Evolutionary conservation across 2,329 filamentous ascomycete genomes (phyloP).

Genomic region (Neurospora sp.): DNA sequence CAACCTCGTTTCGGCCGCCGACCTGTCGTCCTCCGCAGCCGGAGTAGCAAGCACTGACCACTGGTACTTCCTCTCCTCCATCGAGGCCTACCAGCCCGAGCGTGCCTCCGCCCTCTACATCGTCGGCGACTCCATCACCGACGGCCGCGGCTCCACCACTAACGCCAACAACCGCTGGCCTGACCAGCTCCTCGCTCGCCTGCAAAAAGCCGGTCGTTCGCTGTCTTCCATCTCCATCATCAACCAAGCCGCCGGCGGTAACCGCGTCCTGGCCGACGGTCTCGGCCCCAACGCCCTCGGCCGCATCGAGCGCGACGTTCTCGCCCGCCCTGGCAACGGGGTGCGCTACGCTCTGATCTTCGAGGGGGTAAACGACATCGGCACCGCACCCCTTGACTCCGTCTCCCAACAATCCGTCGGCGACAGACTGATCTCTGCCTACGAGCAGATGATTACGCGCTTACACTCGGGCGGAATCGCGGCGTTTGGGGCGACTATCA

Average conservation of each 20-base stretch:
- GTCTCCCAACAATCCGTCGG: conserved; percentile 34
- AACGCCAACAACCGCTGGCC: conserved; percentile 45
- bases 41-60: conserved; percentile 24
- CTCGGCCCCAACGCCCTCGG: conserved; percentile 48
- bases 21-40: conserved; percentile 21
- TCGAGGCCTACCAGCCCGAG: conserved; percentile 42
- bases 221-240: conserved; percentile 34
- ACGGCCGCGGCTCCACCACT: conserved; percentile 50
- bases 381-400: conserved; percentile 33
- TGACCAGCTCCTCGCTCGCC: conserved; percentile 31
- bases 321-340: conserved; percentile 36
- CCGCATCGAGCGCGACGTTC: conserved; percentile 50
- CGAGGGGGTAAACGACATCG: conserved; percentile 58
- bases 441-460: conserved; percentile 43
- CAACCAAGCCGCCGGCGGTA: conserved; percentile 56
- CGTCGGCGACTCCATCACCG: conserved; percentile 58
- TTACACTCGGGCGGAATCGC: conserved; percentile 43
- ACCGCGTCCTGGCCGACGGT: conserved; percentile 49
- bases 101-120: conserved; percentile 38
- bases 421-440: conserved; percentile 41
- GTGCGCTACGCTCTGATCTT: conserved; percentile 49
- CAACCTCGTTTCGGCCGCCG: conserved; percentile 34
- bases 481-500: conserved; percentile 46
- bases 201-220: conserved; percentile 23
- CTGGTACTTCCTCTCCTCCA: conserved; percentile 50